Conservation (phyloP, 208 protist genomes). For the Leishmania guyanensis region DNA sequence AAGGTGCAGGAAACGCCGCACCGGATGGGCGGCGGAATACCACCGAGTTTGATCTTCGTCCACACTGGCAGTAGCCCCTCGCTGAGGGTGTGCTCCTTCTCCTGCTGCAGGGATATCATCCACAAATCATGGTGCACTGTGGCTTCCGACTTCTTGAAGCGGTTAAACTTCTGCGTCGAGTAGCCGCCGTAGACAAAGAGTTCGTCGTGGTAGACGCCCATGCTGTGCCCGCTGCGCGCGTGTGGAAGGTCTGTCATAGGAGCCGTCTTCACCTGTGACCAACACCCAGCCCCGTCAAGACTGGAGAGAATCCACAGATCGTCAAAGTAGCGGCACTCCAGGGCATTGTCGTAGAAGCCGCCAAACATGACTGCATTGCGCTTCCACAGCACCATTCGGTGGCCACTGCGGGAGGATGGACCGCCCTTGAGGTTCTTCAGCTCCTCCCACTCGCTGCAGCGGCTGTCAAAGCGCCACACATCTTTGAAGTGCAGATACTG, state of each 20-base stretch:
- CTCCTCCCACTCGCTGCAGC: constrained; percentile 84
- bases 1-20: constrained; percentile 63
- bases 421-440: constrained; percentile 76
- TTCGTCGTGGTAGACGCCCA: constrained; percentile 84
- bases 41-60: constrained; percentile 75
- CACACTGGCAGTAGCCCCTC: constrained; percentile 53
- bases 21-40: constrained; percentile 87
- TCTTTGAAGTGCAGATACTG: constrained; percentile 93
- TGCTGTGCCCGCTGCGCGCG: constrained; percentile 81
- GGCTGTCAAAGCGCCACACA: constrained; percentile 84
- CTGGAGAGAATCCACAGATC: constrained; percentile 86
- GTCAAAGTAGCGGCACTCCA: constrained; percentile 89
- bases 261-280: constrained; percentile 55
- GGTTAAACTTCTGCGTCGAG: constrained; percentile 87
- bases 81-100: not conserved
- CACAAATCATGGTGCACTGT: constrained; percentile 92
- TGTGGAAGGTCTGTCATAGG: constrained; percentile 51
- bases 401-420: constrained; percentile 89
- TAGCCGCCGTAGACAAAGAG: constrained; percentile 92
- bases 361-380: constrained; percentile 89
- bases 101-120: constrained; percentile 57
- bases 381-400: constrained; percentile 92
- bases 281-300: constrained; percentile 79
- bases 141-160: constrained; percentile 88
- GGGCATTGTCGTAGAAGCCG: constrained; percentile 93